Conservation (phyloP, 495 filamentous ascomycete species). For the Bacidia gigantensis region DNA sequence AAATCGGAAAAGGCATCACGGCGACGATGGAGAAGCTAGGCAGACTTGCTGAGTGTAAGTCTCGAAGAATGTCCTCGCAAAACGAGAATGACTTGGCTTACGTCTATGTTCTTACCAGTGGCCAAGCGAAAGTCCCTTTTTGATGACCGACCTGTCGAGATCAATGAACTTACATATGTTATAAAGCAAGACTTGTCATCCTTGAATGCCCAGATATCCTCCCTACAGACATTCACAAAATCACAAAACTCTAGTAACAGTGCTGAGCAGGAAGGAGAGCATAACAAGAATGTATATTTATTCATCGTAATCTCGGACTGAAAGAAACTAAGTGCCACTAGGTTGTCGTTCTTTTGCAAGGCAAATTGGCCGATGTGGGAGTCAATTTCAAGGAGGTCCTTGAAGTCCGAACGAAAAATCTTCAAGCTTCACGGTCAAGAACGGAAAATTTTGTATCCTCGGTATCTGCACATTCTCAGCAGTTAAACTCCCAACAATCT, state of each 20-base stretch:
- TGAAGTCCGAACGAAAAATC: constrained; percentile 95
- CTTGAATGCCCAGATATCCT: constrained; percentile 74
- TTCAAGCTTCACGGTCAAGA: constrained; percentile 78
- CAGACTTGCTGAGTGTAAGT: constrained; percentile 66
- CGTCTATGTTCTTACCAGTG: constrained; percentile 33
- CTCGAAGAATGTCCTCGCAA: not conserved
- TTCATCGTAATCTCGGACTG: not conserved
- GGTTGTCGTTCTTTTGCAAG: constrained; percentile 81
- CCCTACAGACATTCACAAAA: constrained; percentile 56
- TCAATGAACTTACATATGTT: constrained; percentile 87
- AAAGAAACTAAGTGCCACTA: constrained; percentile 20
- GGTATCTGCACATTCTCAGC: constrained; percentile 67
- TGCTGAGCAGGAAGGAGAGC: constrained; percentile 78
- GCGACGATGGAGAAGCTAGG: constrained; percentile 89
- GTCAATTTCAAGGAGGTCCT: constrained; percentile 95
- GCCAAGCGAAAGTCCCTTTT: constrained; percentile 95
- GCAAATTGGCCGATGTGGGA: constrained; percentile 85
- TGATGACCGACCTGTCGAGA: constrained; percentile 91
- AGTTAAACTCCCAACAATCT: constrained; percentile 41
- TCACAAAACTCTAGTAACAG: constrained; percentile 38
- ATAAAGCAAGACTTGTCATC: constrained; percentile 95
- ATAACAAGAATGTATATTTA: constrained; percentile 72
- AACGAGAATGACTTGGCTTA: not conserved
- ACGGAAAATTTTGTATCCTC: constrained; percentile 95
- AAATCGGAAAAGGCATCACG: constrained; percentile 81